Evolutionary conservation across 306 rosid genomes (phyloP).

Genomic region (Delonix regia): DNA sequence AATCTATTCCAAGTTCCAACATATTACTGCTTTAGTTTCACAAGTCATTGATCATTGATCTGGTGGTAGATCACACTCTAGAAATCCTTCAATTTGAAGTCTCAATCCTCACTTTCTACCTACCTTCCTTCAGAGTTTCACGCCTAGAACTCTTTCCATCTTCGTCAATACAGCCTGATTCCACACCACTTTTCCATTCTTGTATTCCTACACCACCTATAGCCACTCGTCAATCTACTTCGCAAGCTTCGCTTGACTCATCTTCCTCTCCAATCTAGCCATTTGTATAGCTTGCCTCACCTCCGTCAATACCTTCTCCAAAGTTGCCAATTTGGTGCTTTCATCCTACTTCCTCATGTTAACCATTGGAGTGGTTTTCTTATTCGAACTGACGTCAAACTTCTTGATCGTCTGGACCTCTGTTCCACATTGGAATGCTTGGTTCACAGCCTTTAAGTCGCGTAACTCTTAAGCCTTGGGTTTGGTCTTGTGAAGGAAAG

Average conservation of each 20-base stretch:
- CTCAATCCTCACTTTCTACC: conserved; percentile 50
- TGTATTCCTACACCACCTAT: conserved; percentile 87
- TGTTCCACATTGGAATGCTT: conserved; percentile 67
- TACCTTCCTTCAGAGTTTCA: conserved; percentile 76
- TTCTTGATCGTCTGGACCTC: conserved; percentile 68
- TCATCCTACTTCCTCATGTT: conserved; percentile 72
- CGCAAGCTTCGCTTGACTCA: conserved; percentile 80
- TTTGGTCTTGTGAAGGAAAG: conserved; percentile 63
- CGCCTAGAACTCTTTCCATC: conserved; percentile 74
- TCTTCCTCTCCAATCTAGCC: conserved; percentile 79
- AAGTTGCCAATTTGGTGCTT: conserved; percentile 64
- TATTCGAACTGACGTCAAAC: conserved; percentile 63
- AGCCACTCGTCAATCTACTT: conserved; percentile 76
- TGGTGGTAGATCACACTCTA: neutral
- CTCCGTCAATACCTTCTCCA: conserved; percentile 63
- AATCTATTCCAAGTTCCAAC: neutral
- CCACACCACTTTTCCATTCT: conserved; percentile 78
- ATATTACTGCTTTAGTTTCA: neutral
- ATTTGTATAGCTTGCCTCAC: conserved; percentile 70
- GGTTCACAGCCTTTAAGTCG: conserved; percentile 70
- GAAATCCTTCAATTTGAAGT: neutral
- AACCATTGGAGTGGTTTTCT: conserved; percentile 53
- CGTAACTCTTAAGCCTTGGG: conserved; percentile 66
- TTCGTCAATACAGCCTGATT: conserved; percentile 74
- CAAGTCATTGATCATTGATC: neutral